Conservation (phyloP, 495 filamentous ascomycete genomes). For the Aspergillus nidulans region DNA sequence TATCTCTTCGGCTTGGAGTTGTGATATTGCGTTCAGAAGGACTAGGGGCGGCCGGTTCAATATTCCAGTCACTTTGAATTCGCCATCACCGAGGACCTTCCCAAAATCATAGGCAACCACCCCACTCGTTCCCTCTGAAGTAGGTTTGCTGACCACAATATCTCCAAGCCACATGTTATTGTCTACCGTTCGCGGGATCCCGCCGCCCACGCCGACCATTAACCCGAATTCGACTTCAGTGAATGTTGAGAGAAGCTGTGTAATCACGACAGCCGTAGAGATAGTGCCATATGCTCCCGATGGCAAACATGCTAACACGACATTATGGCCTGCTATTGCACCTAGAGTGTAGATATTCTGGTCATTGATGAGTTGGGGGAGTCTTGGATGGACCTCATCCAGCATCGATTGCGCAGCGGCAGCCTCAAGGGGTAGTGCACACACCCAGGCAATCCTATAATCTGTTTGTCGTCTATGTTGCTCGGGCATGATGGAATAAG, state of each 20-base stretch:
- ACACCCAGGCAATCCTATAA: slow-evolving; percentile 1
- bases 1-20: too few species aligned
- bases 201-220: slow-evolving; percentile 37
- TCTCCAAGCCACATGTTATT: slow-evolving; percentile 32
- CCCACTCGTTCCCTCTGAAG: slow-evolving; percentile 7
- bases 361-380: background rate
- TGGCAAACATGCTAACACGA: slow-evolving; percentile 32
- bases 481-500: too few species aligned
- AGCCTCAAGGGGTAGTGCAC: slow-evolving; percentile 3
- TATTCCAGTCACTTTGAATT: slow-evolving; percentile 29
- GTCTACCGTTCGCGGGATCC: slow-evolving; percentile 19
- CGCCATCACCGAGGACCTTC: slow-evolving; percentile 23
- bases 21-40: background rate
- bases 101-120: slow-evolving; percentile 36
- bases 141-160: slow-evolving; percentile 24
- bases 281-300: slow-evolving; percentile 22
- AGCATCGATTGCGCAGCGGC: slow-evolving; percentile 5
- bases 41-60: slow-evolving; percentile 28
- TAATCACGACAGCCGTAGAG: slow-evolving; percentile 22
- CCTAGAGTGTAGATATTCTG: background rate
- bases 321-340: slow-evolving; percentile 17
- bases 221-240: slow-evolving; percentile 20
- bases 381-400: background rate
- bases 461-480: too few species aligned
- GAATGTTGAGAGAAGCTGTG: slow-evolving; percentile 23